Evolutionary conservation across 345 rosid species (phyloP), one percentile per base, ranked within the genome.

Genomic region (Balakata baccata): DNA sequence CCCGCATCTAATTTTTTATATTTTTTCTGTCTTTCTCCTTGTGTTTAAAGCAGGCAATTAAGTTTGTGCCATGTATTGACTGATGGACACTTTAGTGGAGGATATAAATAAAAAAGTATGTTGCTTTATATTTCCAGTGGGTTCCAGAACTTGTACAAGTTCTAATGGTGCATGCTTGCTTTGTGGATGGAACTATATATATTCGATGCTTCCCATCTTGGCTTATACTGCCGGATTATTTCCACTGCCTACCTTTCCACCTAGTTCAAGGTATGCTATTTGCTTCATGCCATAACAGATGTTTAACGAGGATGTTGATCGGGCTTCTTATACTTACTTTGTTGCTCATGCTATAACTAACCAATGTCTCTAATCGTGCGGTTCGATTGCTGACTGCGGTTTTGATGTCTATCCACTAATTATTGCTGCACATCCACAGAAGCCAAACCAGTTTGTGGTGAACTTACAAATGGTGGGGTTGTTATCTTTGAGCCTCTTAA

Each of bases 361-460:
- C 37, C 16, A 1, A 20, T 34, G n/a, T 56, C n/a, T 23, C 47
- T 39, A 59, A 50, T 41, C 14, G 52, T 10, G 51, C 1, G 4
- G 25, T 37, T 64, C 8, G 14, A 10, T 39, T 51, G 47, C 7
- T 57, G 52, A 56, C 63, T 64, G 84, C 85, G 79, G 86, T 25
- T 10, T 49, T 5, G 66, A 74, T 4, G 80, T 59, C 18, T 80
- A 77, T 70, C 85, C 81, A 0, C 1, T 16, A 13, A 74, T 74
- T 13, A 69, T 84, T 49, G 79, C 84, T 6, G 87, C 87, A 18
- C 81, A 85, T 69, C 88, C 87, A 1, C 61, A 67, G 45, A 73
- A 74, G 61, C 83, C 90, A 25, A 70, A 72, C 75, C 88, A 87
- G 70, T 81, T 85, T 60, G 78, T 86, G 2, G 64, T 79, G 20